Conservation (phyloP, 2,329 filamentous ascomycete species). For the Harringtonia aguacate region DNA sequence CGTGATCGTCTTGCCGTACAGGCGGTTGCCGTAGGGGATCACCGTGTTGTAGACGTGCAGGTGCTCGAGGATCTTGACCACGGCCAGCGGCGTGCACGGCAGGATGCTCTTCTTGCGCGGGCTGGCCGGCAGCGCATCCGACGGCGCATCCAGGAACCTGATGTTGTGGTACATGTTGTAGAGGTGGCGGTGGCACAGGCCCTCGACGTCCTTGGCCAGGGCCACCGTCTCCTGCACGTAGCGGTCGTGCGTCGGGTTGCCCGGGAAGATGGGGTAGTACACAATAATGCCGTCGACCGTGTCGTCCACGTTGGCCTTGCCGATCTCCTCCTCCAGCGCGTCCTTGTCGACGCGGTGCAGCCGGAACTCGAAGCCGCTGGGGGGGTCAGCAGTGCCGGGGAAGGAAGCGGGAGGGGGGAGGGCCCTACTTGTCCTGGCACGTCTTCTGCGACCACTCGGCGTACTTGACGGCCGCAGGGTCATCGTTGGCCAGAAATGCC, state of each 20-base stretch:
- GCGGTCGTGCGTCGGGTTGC: slow-evolving; percentile 74
- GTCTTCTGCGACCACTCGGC: slow-evolving; percentile 97
- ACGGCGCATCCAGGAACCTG: slow-evolving; percentile 80
- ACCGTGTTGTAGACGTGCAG: slow-evolving; percentile 95
- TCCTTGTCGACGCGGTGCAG: slow-evolving; percentile 79
- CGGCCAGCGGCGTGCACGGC: slow-evolving; percentile 88
- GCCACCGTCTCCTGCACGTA: slow-evolving; percentile 94
- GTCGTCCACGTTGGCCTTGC: slow-evolving; percentile 70
- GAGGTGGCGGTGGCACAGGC: slow-evolving; percentile 84
- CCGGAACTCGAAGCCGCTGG: slow-evolving; percentile 80
- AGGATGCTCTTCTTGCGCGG: slow-evolving; percentile 92
- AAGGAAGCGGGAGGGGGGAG: neutral
- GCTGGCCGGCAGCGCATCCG: slow-evolving; percentile 48
- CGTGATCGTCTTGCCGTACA: slow-evolving; percentile 89
- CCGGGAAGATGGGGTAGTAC: slow-evolving; percentile 91
- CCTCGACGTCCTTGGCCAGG: slow-evolving; percentile 88
- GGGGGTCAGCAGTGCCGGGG: neutral
- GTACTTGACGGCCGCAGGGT: slow-evolving; percentile 86
- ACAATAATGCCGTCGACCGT: slow-evolving; percentile 84
- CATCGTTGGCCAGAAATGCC: slow-evolving; percentile 84
- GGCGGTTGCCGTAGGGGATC: slow-evolving; percentile 79
- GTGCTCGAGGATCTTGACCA: slow-evolving; percentile 95
- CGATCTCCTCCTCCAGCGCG: slow-evolving; percentile 77
- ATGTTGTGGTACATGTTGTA: slow-evolving; percentile 99
- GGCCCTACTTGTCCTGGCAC: slow-evolving; percentile 80